Conservation (phyloP, 2,329 filamentous ascomycete genomes). For the Trichocomaceae sp. region DNA sequence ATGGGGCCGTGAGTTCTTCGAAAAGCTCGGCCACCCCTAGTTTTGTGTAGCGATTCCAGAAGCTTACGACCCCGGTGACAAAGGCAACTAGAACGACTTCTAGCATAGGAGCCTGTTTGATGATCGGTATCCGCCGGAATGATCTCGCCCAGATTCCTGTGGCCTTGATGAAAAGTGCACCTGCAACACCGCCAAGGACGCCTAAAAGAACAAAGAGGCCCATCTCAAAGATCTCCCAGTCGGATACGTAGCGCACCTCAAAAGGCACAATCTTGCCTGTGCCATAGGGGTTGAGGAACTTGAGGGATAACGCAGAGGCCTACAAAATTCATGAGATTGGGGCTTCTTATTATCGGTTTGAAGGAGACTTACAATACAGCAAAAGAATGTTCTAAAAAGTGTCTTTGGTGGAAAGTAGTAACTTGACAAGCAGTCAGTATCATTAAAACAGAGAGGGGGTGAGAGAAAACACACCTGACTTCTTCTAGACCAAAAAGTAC, state of each 20-base stretch:
- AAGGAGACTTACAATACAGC: slow-evolving; percentile 65
- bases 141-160: slow-evolving; percentile 82
- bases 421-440: slow-evolving; percentile 33
- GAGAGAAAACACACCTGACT: slow-evolving; percentile 48
- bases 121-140: slow-evolving; percentile 71
- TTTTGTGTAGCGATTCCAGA: slow-evolving; percentile 89
- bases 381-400: slow-evolving; percentile 95
- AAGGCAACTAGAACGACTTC: slow-evolving; percentile 85
- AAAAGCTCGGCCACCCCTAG: slow-evolving; percentile 84
- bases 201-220: slow-evolving; percentile 79
- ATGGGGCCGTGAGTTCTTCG: slow-evolving; percentile 84
- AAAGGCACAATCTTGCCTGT: slow-evolving; percentile 96
- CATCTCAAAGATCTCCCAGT: slow-evolving; percentile 94
- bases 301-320: slow-evolving; percentile 76
- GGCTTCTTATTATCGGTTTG: slow-evolving; percentile 13
- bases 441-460: background rate
- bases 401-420: slow-evolving; percentile 99
- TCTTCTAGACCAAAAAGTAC: slow-evolving; percentile 92
- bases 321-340: background rate
- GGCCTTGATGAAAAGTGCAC: slow-evolving; percentile 94
- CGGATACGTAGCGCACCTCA: slow-evolving; percentile 78
- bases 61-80: slow-evolving; percentile 75
- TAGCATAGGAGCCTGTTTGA: slow-evolving; percentile 76
- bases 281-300: slow-evolving; percentile 92
- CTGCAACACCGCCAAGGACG: slow-evolving; percentile 72